Base-by-base conservation (phyloP, 2,329 filamentous ascomycete species). In the Cyphellophora europaea region DNA sequence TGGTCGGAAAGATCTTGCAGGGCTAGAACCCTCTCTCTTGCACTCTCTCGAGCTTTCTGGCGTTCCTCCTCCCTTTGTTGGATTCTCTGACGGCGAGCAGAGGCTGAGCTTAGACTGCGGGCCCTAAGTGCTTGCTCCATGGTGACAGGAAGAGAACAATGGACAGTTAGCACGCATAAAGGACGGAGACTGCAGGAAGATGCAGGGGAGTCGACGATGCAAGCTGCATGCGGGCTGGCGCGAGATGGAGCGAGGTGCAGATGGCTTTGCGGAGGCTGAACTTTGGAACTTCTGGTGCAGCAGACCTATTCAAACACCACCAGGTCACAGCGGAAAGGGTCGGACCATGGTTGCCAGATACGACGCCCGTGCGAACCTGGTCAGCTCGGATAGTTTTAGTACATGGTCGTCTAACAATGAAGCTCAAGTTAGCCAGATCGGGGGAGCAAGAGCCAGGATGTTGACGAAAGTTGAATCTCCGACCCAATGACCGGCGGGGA, bases 61-160 rank as follows among this genome's bases (percentile, higher is more conserved):
- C 38, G 34, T 27, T 25, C 21, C 8, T n/a, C n/a, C 21, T 45
- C 38, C 32, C 45, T 34, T 33, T 48, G 38, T 34, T 44, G 38
- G n/a, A 40, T 36, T 33, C 38, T 48, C 27, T 32, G 31, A 27
- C 39, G 33, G 18, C 43, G 35, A 13, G 40, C 43, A 32, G 43
- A 45, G n/a, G 36, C 45, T 19, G 45, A 46, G 28, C 29, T 35
- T 35, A 45, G 32, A 27, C 37, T 39, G n/a, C 41, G 31, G 12
- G 34, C 30, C 33, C 41, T 42, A 19, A 47, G 33, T 5, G 32
- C 28, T 35, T 46, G 36, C 17, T 47, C 43, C 45, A 48, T 50
- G 31, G 21, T 25, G 21, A n/a, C n/a, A 8, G n/a, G 21, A 25
- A 25, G 21, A 8, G n/a, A n/a, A 25, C 8, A 25, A n/a, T 25